Base-by-base conservation (phyloP, 768 basidiomycete genomes). In the Suillus ampliporus region DNA sequence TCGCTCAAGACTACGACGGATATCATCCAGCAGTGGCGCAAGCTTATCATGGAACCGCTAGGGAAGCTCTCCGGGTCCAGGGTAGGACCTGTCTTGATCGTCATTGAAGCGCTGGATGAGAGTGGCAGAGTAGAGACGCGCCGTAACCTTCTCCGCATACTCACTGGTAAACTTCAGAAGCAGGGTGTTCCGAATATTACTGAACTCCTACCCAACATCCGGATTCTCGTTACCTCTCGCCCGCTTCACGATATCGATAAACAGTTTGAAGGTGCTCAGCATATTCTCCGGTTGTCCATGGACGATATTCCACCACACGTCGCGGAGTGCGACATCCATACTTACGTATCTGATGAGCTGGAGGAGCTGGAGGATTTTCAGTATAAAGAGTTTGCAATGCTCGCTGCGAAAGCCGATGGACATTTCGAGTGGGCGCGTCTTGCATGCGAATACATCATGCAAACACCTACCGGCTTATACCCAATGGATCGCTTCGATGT, bases 101-200 rank as follows among this genome's bases (percentile, higher is more conserved):
- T 75, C 41, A 67, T 74, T 26, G 74, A 75, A 50, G 73, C 62
- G 2, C 41, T 72, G 34, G 68, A 70, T 21, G 68, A 65, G 51
- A 66, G 65, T 41, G 62, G 61, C 9, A 52, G 23, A 4, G 13
- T 1, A 0, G n/a, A 57, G 9, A 44, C 41, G 46, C 71, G 74
- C 21, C 57, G 60, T 14, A 37, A 56, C 1, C 65, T 79, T 43
- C 67, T 79, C 6, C 28, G 46, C 8, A 51, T 66, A 40, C 21
- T 76, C 37, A n/a, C 62, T 3, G 38, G 46, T 1, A 52, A 19
- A 53, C 28, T 50, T 10, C 1, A 50, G 17, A 9, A 1, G 26
- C 5, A 50, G 5, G 28, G 17, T 50, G 9, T 50, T 50, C 48
- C 48, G 1, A 2, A 26, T 10, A 40, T 52, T 17, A 19, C n/a